Percentiles rank a stretch among this genome's conserved stretches.
These are phyloP conservation scores for Metschnikowia anglica DNA, from an alignment of 805 yeast genomes.

Conservation along the genomic window DNA sequence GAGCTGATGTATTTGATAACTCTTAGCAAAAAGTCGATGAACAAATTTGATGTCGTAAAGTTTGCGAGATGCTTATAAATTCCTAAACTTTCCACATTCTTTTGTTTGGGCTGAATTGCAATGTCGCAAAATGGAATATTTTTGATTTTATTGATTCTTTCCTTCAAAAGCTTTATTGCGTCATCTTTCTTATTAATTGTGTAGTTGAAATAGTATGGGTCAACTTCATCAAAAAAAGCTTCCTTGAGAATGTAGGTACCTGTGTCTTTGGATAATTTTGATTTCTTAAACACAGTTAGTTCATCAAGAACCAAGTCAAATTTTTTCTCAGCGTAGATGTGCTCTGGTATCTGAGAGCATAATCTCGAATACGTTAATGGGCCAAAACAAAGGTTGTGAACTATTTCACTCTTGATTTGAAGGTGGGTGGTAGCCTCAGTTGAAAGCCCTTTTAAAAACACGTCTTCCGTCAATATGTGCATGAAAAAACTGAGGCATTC, in stretches of 20 bases:
- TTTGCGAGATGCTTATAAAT: slow-evolving; percentile 46
- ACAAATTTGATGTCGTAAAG: slow-evolving; percentile 53
- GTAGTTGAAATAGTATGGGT: slow-evolving; percentile 78
- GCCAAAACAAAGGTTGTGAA: slow-evolving; percentile 79
- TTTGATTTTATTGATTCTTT: slow-evolving; percentile 42
- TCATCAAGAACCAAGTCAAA: slow-evolving; percentile 55
- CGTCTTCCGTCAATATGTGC: slow-evolving; percentile 64
- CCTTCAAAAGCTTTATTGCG: slow-evolving; percentile 64
- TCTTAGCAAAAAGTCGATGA: slow-evolving; percentile 52
- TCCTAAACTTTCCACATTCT: slow-evolving; percentile 33
- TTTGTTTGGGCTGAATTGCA: slow-evolving; percentile 54
- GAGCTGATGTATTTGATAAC: slow-evolving; percentile 42
- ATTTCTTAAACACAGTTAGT: slow-evolving; percentile 34
- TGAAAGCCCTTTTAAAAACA: slow-evolving; percentile 50
- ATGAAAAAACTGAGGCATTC: slow-evolving; percentile 73
- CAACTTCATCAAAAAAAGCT: slow-evolving; percentile 32
- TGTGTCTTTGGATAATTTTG: slow-evolving; percentile 35
- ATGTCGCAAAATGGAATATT: slow-evolving; percentile 45
- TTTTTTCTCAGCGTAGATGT: slow-evolving; percentile 64
- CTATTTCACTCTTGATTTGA: slow-evolving; percentile 65
- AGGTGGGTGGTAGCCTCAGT: slow-evolving; percentile 49
- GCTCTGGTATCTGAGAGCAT: slow-evolving; percentile 70
- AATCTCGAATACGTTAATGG: slow-evolving; percentile 71
- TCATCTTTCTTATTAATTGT: slow-evolving; percentile 80
- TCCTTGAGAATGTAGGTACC: slow-evolving; percentile 41